Percentiles rank a stretch among this genome's conserved stretches.
These are phyloP conservation scores for Backusella psychrophila DNA, from an alignment of 192 early-diverging fungal genomes.

Conservation along the genomic window DNA sequence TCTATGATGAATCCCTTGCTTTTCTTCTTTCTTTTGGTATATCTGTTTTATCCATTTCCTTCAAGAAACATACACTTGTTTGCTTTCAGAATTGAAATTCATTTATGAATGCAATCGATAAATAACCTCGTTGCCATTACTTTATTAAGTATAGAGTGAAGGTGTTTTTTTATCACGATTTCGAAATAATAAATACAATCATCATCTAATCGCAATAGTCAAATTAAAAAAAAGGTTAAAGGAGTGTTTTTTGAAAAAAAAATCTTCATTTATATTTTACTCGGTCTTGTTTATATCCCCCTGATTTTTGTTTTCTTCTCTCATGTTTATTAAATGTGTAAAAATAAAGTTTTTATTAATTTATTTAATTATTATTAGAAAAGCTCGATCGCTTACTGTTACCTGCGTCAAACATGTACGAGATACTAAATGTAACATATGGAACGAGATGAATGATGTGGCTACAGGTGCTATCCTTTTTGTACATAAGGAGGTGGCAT, in stretches of 20 bases:
- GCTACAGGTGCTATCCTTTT: background rate
- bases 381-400: background rate
- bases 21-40: background rate
- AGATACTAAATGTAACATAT: background rate
- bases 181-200: background rate
- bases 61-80: no score
- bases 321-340: background rate
- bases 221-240: conserved; percentile 5
- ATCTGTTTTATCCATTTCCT: background rate
- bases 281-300: background rate
- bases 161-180: background rate
- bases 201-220: background rate
- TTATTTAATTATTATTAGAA: background rate
- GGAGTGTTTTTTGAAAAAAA: background rate
- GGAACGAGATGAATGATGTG: background rate
- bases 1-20: background rate
- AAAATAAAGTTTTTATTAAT: background rate
- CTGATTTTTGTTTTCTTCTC: background rate
- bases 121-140: background rate
- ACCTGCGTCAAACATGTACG: background rate
- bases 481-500: background rate
- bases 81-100: background rate
- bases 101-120: background rate
- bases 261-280: background rate
- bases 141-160: background rate